Conservation (phyloP, 2,329 filamentous ascomycete species). For the Dendryphion nanum region DNA sequence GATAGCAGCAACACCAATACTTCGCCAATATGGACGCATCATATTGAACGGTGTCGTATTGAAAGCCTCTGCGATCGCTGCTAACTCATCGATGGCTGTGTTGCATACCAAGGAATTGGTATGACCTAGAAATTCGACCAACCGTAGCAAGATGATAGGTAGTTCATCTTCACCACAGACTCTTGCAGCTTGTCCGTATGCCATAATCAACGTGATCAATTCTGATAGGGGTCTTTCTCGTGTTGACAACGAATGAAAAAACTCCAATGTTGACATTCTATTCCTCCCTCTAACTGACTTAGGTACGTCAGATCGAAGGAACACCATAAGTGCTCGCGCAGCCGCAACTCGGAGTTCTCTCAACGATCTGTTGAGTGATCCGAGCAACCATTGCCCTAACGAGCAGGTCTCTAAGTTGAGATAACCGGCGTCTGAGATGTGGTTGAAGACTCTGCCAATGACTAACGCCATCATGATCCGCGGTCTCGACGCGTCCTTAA, state of each 20-base stretch:
- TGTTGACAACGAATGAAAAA: conserved; percentile 70
- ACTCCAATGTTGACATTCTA: conserved; percentile 66
- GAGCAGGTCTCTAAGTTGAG: conserved; percentile 66
- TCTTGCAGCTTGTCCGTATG: conserved; percentile 80
- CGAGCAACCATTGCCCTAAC: conserved; percentile 77
- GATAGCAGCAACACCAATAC: conserved; percentile 75
- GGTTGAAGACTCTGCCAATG: conserved; percentile 67
- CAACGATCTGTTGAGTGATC: conserved; percentile 77
- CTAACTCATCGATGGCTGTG: conserved; percentile 78
- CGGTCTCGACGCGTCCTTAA: conserved; percentile 27
- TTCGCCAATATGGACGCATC: conserved; percentile 86
- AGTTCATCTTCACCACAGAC: conserved; percentile 77
- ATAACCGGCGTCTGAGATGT: conserved; percentile 59
- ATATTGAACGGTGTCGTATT: conserved; percentile 64
- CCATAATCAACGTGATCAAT: conserved; percentile 81
- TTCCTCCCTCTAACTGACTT: conserved; percentile 59
- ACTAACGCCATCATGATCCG: conserved; percentile 33
- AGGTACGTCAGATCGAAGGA: conserved; percentile 55
- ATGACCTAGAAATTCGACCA: conserved; percentile 86
- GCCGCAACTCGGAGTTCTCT: conserved; percentile 83
- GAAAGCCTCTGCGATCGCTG: conserved; percentile 67
- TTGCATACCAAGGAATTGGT: conserved; percentile 75
- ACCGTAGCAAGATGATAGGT: conserved; percentile 77
- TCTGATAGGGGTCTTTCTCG: conserved; percentile 61
- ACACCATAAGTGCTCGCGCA: conserved; percentile 66